A percentile compares a stretch with the other conserved stretches of the same genome.
Conservation (phyloP, 495 filamentous ascomycete genomes). For the Pyrenula massariospora region DNA sequence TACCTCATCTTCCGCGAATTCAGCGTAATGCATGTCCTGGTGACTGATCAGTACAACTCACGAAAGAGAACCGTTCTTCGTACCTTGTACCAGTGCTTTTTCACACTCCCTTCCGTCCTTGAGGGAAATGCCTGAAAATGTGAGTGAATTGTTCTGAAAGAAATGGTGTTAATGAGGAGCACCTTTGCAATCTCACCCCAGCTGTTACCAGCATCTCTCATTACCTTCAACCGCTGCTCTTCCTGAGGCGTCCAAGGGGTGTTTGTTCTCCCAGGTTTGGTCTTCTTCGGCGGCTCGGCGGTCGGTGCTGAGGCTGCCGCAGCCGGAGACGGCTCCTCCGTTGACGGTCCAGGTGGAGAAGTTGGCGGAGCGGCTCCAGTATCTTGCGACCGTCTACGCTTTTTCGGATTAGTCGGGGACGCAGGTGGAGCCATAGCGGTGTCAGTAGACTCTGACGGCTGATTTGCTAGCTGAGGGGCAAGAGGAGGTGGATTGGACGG, state of each 20-base stretch:
- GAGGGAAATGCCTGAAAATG: slow-evolving; percentile 68
- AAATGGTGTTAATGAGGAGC: too few relatives aligned
- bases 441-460: slow-evolving; percentile 24
- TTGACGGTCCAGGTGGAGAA: slow-evolving; percentile 19
- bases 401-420: slow-evolving; percentile 25
- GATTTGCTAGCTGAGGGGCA: slow-evolving; percentile 19
- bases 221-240: slow-evolving; percentile 79
- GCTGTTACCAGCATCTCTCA: slow-evolving; percentile 86
- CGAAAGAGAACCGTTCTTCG: slow-evolving; percentile 5
- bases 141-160: slow-evolving; percentile 12
- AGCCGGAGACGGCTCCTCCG: slow-evolving; percentile 13
- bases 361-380: slow-evolving; percentile 16
- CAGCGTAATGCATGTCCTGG: slow-evolving; percentile 97
- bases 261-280: slow-evolving; percentile 90
- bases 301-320: slow-evolving; percentile 19
- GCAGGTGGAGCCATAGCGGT: slow-evolving; percentile 13
- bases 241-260: slow-evolving; percentile 95
- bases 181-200: slow-evolving; percentile 99
- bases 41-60: neutral
- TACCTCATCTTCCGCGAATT: slow-evolving; percentile 98
- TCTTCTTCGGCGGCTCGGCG: slow-evolving; percentile 40
- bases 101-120: slow-evolving; percentile 91
- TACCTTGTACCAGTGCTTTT: slow-evolving; percentile 99
- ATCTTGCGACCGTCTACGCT: slow-evolving; percentile 31
- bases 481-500: slow-evolving; percentile 27